phyloP scores from a whole-genome alignment of 139 green algal genomes.

The Diplosphaera chodatii region DNA sequence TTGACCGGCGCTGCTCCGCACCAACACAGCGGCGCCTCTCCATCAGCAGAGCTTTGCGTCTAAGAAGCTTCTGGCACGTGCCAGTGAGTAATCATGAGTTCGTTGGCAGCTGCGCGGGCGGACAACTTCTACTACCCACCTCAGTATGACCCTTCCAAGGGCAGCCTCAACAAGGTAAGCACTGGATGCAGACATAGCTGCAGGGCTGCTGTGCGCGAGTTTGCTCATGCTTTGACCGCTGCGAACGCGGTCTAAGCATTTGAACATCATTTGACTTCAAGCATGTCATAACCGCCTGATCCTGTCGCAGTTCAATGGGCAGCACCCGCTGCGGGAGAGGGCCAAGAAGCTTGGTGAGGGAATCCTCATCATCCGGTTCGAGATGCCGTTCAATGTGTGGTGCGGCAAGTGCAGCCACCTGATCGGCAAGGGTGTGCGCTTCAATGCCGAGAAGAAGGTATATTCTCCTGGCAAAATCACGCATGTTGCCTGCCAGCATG shows the following conservation, averaged over 20 bases:
- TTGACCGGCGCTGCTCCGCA: too few relatives aligned
- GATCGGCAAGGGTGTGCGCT: constrained; percentile 93
- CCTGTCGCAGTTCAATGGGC: constrained; percentile 60
- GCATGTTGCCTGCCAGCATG: too few relatives aligned
- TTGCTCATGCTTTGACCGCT: too few relatives aligned
- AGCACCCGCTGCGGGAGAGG: constrained; percentile 76
- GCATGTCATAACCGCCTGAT: too few relatives aligned
- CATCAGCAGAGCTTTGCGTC: too few relatives aligned
- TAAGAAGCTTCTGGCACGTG: too few relatives aligned
- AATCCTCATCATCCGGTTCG: constrained; percentile 94
- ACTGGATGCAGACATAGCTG: too few relatives aligned
- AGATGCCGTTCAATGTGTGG: constrained; percentile 96
- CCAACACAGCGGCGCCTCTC: too few relatives aligned
- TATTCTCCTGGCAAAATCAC: too few relatives aligned
- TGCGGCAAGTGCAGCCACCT: constrained; percentile 81
- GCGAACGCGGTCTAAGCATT: too few relatives aligned
- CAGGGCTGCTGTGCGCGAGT: too few relatives aligned
- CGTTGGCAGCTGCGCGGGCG: constrained; percentile 68
- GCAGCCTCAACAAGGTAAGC: constrained; percentile 66
- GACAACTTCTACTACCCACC: constrained; percentile 94
- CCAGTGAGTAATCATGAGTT: constrained; percentile 31
- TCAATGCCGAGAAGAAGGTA: constrained; percentile 97
- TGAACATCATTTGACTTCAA: too few relatives aligned
- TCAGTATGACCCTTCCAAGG: constrained; percentile 77
- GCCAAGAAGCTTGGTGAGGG: constrained; percentile 79